Evolutionary conservation across 208 protist genomes (phyloP).

Genomic region (Trypanosoma mega): DNA sequence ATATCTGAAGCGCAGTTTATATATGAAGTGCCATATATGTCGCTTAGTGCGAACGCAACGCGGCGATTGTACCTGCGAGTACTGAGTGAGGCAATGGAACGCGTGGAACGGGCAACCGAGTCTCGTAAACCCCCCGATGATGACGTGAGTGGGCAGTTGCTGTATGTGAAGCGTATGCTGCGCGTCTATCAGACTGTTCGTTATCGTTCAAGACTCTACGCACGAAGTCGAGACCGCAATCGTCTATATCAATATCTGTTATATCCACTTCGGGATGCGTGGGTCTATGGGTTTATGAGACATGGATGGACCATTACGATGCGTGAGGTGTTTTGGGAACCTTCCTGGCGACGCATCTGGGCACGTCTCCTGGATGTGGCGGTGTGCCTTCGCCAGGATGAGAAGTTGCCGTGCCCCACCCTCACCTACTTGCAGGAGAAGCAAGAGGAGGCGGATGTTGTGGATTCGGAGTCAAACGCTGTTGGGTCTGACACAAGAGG

Average conservation of each 20-base stretch:
- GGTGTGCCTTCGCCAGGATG: conserved; percentile 55
- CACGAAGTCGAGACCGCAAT: conserved; percentile 59
- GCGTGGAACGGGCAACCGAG: conserved; percentile 59
- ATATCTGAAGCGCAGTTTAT: conserved; percentile 68
- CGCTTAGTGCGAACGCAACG: conserved; percentile 30
- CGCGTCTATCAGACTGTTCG: conserved; percentile 48
- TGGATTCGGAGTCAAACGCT: conserved; percentile 34
- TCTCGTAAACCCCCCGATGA: conserved; percentile 26
- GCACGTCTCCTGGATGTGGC: conserved; percentile 32
- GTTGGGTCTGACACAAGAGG: conserved; percentile 26
- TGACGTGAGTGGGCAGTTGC: conserved; percentile 15
- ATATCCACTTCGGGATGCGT: conserved; percentile 53
- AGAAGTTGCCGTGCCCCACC: conserved; percentile 63
- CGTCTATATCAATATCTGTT: conserved; percentile 35
- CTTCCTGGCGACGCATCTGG: conserved; percentile 25
- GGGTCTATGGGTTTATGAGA: conserved; percentile 47
- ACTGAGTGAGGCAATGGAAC: conserved; percentile 66
- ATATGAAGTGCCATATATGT: conserved; percentile 49
- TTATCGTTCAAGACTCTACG: conserved; percentile 57
- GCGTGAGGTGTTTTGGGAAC: conserved; percentile 15
- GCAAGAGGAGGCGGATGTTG: conserved; percentile 27
- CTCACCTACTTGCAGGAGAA: conserved; percentile 42
- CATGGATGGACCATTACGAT: conserved; percentile 18
- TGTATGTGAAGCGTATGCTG: conserved; percentile 59
- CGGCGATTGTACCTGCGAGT: conserved; percentile 50